A percentile compares a stretch with the other conserved stretches of the same genome.
These are phyloP conservation scores for Globisporangium carolinianum DNA, from an alignment of 352 stramenopile genomes.

Conservation along the genomic window DNA sequence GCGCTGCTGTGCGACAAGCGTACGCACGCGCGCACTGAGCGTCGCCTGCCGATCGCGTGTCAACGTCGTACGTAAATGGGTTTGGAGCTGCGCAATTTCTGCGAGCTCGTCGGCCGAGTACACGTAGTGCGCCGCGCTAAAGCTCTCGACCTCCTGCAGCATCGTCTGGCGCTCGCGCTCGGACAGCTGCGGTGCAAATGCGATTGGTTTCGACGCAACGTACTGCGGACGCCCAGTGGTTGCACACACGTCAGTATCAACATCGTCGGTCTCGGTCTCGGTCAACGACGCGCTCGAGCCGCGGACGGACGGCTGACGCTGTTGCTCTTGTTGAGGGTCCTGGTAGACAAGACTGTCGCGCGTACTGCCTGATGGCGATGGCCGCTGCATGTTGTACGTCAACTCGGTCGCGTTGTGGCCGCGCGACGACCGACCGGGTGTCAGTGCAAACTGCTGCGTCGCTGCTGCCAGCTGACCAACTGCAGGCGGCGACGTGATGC, in stretches of 20 bases:
- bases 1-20: slow-evolving; percentile 26
- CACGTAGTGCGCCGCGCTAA: slow-evolving; percentile 56
- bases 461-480: neutral
- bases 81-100: slow-evolving; percentile 46
- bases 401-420: slow-evolving; percentile 9
- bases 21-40: slow-evolving; percentile 19
- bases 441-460: neutral
- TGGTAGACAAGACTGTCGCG: slow-evolving; percentile 3
- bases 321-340: neutral
- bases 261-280: slow-evolving; percentile 5
- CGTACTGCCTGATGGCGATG: too few species aligned
- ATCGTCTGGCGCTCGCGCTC: slow-evolving; percentile 49
- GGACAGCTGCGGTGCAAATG: slow-evolving; percentile 39
- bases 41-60: neutral
- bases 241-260: neutral
- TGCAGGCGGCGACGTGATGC: slow-evolving; percentile 2
- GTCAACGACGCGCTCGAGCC: slow-evolving; percentile 1
- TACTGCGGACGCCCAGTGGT: slow-evolving; percentile 7
- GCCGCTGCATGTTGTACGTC: slow-evolving; percentile 3
- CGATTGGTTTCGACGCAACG: slow-evolving; percentile 26
- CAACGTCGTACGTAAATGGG: slow-evolving; percentile 32
- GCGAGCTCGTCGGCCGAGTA: slow-evolving; percentile 74
- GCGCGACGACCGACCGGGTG: neutral
- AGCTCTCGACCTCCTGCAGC: slow-evolving; percentile 59
- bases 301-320: slow-evolving; percentile 4